Evolutionary conservation across 176 grass and related monocot genomes (phyloP).

Genomic region (Oryza australiensis): DNA sequence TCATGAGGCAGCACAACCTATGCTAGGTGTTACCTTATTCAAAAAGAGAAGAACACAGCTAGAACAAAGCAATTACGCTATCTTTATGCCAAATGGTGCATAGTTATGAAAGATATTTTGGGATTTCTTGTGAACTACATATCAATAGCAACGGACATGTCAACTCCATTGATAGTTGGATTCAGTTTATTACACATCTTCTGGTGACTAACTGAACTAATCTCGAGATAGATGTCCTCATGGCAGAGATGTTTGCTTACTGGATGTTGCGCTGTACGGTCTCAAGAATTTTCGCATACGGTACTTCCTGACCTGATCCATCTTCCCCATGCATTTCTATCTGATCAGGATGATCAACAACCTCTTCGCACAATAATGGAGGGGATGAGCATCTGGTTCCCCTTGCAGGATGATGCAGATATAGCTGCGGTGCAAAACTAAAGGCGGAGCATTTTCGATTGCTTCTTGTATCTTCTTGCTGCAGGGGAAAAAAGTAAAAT

Average conservation of each 20-base stretch:
- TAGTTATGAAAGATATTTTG: not conserved
- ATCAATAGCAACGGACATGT: not conserved
- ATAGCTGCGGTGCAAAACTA: conserved; percentile 49
- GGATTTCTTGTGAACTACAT: not conserved
- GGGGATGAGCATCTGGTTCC: conserved; percentile 40
- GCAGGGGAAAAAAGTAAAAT: not conserved
- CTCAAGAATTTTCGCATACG: not conserved
- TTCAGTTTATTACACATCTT: not conserved
- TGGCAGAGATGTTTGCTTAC: not conserved
- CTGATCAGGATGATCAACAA: not conserved
- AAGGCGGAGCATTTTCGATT: conserved; percentile 43
- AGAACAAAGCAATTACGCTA: conserved; percentile 3
- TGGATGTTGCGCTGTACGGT: not conserved
- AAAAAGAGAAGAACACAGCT: conserved; percentile 22
- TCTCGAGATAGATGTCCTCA: not conserved
- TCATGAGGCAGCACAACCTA: not conserved
- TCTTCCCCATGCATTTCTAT: conserved; percentile 27
- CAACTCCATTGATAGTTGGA: not conserved
- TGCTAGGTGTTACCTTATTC: conserved; percentile 22
- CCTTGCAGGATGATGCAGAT: conserved; percentile 3
- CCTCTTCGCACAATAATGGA: conserved; percentile 32
- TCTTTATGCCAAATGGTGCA: not conserved
- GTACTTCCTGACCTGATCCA: conserved; percentile 14
- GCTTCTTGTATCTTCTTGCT: conserved; percentile 26
- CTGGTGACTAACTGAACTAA: not conserved